Evolutionary conservation across 495 filamentous ascomycete genomes (phyloP).

Genomic region (Penicillium cinerascens): DNA sequence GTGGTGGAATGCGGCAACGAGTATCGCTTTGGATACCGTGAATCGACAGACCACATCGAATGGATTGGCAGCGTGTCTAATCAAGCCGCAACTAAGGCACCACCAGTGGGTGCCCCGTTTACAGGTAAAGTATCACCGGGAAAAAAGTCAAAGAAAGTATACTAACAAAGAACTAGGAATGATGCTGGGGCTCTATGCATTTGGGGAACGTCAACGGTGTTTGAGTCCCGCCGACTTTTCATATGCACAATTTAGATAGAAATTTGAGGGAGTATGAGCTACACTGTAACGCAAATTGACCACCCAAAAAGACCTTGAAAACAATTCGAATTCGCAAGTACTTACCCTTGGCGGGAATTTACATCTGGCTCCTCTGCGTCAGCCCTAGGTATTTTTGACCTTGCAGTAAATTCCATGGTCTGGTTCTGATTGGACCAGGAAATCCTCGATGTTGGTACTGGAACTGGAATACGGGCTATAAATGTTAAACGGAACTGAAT

Average conservation of each 20-base stretch:
- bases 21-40: conserved; percentile 30
- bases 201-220: conserved; percentile 39
- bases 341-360: conserved; percentile 46
- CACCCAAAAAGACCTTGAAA: too few relatives aligned
- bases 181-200: conserved; percentile 46
- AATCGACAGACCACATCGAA: conserved; percentile 9
- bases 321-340: neutral
- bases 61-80: conserved; percentile 31
- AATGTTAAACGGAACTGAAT: neutral
- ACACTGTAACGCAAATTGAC: too few relatives aligned
- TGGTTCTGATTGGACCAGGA: conserved; percentile 12
- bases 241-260: conserved; percentile 26
- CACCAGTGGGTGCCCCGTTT: conserved; percentile 36
- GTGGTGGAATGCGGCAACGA: conserved; percentile 27
- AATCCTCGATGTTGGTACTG: conserved; percentile 54
- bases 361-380: conserved; percentile 44
- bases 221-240: conserved; percentile 40
- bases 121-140: conserved; percentile 20
- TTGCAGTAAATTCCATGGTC: neutral
- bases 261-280: too few relatives aligned
- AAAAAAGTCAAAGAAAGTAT: neutral
- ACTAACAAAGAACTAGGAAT: conserved; percentile 11
- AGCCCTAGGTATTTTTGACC: conserved; percentile 24
- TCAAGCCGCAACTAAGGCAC: conserved; percentile 22
- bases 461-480: conserved; percentile 44